Conservation (phyloP, 2,329 filamentous ascomycete species). For the Metarhizium brunneum region DNA sequence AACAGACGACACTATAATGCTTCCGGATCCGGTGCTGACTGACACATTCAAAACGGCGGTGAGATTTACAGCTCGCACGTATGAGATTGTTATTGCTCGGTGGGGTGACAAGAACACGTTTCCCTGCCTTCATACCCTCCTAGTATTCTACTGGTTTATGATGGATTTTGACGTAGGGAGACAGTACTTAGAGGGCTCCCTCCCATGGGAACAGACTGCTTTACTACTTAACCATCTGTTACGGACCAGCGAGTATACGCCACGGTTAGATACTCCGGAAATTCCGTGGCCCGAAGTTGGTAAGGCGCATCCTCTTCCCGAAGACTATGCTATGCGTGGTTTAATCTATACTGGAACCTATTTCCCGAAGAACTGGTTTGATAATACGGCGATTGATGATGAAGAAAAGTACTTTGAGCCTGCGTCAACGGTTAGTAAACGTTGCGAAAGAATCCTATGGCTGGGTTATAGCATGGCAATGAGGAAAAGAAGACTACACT, state of each 20-base stretch:
- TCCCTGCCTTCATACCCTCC: conserved; percentile 51
- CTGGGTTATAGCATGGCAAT: too few relatives aligned
- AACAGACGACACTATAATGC: too few relatives aligned
- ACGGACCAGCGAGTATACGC: conserved; percentile 14
- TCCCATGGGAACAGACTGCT: conserved; percentile 42
- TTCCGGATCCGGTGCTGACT: conserved; percentile 8
- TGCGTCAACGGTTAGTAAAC: too few relatives aligned
- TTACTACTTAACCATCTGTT: conserved; percentile 29
- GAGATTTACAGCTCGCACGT: conserved; percentile 32
- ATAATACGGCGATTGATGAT: too few relatives aligned
- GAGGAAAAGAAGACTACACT: too few relatives aligned
- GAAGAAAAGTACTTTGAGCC: too few relatives aligned
- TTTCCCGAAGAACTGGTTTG: conserved; percentile 51
- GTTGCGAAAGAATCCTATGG: too few relatives aligned
- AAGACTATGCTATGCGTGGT: conserved; percentile 60
- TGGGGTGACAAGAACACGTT: conserved; percentile 50
- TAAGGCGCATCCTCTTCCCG: conserved; percentile 48
- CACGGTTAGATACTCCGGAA: conserved; percentile 27
- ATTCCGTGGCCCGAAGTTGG: conserved; percentile 40
- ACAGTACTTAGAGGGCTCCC: conserved; percentile 17
- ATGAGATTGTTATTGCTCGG: conserved; percentile 38
- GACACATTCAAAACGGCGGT: conserved; percentile 26
- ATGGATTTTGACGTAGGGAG: conserved; percentile 11
- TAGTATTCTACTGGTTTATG: conserved; percentile 48
- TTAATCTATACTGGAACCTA: conserved; percentile 51